Evolutionary conservation across 2,329 filamentous ascomycete species (phyloP).

Genomic region (Clathrospora elynae): DNA sequence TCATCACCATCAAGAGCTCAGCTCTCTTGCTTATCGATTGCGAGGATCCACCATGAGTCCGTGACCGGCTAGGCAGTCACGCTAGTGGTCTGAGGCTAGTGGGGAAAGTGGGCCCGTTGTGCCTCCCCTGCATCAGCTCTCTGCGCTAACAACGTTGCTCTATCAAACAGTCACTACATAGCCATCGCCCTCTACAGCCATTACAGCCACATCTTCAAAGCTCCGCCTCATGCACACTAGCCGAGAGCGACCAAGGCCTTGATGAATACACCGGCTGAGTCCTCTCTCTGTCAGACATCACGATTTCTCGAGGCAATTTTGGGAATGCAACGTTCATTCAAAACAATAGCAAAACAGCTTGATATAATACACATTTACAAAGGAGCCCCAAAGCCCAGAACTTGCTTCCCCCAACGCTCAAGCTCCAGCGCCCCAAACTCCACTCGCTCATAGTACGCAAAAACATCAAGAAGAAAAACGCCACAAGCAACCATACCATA

Average conservation of each 20-base stretch:
- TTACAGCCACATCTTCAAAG: too few relatives aligned
- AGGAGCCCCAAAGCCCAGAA: background rate
- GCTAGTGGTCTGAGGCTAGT: slow-evolving; percentile 20
- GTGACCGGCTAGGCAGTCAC: slow-evolving; percentile 26
- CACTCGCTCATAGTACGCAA: background rate
- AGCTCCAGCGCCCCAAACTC: background rate
- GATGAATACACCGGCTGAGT: too few relatives aligned
- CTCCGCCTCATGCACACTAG: too few relatives aligned
- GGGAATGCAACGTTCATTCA: background rate
- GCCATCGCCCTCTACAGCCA: too few relatives aligned
- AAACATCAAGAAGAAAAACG: too few relatives aligned
- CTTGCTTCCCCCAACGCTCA: background rate
- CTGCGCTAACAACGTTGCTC: slow-evolving; percentile 22
- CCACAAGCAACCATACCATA: too few relatives aligned
- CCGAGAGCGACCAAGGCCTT: too few relatives aligned
- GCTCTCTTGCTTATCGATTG: slow-evolving; percentile 25
- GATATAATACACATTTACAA: background rate
- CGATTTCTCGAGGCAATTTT: too few relatives aligned
- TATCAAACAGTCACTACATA: slow-evolving; percentile 8
- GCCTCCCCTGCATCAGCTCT: slow-evolving; percentile 31
- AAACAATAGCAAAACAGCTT: background rate
- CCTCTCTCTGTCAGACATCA: too few relatives aligned
- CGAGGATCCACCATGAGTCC: slow-evolving; percentile 16
- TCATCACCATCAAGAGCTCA: slow-evolving; percentile 8
- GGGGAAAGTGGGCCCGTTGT: slow-evolving; percentile 24